phyloP scores from a whole-genome alignment of 345 rosid species.

The Dipteronia sinensis region DNA sequence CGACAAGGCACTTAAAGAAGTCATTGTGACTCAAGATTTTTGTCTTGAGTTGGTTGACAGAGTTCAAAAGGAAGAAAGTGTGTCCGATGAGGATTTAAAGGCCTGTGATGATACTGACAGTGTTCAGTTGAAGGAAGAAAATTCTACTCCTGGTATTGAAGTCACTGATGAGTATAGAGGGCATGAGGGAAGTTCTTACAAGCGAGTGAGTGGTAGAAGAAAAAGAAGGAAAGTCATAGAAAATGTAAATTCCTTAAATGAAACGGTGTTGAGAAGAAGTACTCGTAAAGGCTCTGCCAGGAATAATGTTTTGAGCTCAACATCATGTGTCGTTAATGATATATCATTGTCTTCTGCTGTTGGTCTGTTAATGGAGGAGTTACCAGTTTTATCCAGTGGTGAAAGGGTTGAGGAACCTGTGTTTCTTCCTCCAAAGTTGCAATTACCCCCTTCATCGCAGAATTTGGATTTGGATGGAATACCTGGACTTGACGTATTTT shows the following conservation, averaged over 20 bases:
- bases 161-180: conserved; percentile 37
- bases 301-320: conserved; percentile 31
- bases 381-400: conserved; percentile 25
- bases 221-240: conserved; percentile 52
- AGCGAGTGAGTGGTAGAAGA: conserved; percentile 44
- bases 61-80: conserved; percentile 30
- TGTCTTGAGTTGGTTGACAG: conserved; percentile 33
- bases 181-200: conserved; percentile 34
- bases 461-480: conserved; percentile 63
- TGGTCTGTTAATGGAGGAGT: conserved; percentile 64
- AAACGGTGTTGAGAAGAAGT: conserved; percentile 82
- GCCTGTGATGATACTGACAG: conserved; percentile 30
- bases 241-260: conserved; percentile 29
- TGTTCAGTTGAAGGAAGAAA: conserved; percentile 31
- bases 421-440: conserved; percentile 59
- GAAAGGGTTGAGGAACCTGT: conserved; percentile 42
- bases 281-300: conserved; percentile 63
- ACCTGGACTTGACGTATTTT: conserved; percentile 62
- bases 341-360: conserved; percentile 52
- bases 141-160: conserved; percentile 28
- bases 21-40: conserved; percentile 42
- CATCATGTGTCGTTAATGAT: conserved; percentile 31
- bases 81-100: conserved; percentile 11
- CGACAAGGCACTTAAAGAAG: conserved; percentile 45
- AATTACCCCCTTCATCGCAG: conserved; percentile 74